Evolutionary conservation across 2,329 filamentous ascomycete species (phyloP).

Genomic region (Colletotrichum orbiculare): DNA sequence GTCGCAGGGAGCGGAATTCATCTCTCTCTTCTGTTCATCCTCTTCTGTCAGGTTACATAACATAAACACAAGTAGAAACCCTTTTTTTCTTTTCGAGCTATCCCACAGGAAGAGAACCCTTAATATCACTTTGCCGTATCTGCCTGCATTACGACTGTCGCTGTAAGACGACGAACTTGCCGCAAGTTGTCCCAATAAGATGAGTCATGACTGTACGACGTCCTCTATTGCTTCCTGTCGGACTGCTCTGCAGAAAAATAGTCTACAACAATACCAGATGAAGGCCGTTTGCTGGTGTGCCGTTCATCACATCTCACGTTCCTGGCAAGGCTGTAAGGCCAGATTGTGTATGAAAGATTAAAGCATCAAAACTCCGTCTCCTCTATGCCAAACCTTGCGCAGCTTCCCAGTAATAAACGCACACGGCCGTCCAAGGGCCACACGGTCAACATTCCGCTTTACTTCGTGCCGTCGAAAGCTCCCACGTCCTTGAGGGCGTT

Average conservation of each 20-base stretch:
- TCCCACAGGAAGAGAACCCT: background rate
- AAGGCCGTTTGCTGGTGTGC: constrained; percentile 7
- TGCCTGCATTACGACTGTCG: too few species aligned
- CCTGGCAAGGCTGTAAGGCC: background rate
- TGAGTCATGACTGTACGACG: background rate
- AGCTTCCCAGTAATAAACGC: constrained; percentile 8
- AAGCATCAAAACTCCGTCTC: too few species aligned
- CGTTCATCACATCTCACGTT: background rate
- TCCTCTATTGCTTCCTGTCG: constrained; percentile 13
- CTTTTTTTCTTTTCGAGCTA: background rate
- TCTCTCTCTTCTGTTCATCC: background rate
- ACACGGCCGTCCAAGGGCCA: background rate
- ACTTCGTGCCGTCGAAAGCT: constrained; percentile 63
- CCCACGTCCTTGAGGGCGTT: constrained; percentile 71
- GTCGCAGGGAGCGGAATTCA: constrained; percentile 15
- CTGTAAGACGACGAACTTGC: too few species aligned
- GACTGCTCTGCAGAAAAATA: constrained; percentile 14
- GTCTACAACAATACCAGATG: constrained; percentile 14
- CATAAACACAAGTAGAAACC: constrained; percentile 8
- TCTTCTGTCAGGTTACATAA: constrained; percentile 17
- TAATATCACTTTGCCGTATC: background rate
- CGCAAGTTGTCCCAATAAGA: too few species aligned
- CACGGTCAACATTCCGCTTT: constrained; percentile 15
- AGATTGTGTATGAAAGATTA: background rate
- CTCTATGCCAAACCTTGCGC: too few species aligned